Evolutionary conservation across 805 yeast genomes (phyloP).

Genomic region (Teunomyces atbi): DNA sequence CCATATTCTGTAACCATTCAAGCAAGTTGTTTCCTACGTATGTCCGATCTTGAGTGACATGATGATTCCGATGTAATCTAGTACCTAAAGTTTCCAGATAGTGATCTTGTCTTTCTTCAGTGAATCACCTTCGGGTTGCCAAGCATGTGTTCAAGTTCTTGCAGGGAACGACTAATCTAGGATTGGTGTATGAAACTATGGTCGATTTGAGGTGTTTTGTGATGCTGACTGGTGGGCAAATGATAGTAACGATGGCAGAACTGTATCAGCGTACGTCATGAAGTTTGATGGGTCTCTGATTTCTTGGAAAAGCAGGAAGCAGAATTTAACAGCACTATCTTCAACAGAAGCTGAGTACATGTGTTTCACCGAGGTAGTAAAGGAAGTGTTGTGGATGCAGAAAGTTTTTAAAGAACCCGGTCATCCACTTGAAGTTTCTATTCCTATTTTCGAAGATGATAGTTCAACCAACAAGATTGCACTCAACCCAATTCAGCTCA

Average conservation of each 20-base stretch:
- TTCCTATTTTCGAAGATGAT: neutral
- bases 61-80: no score
- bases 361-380: slow-evolving; percentile 9
- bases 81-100: no score
- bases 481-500: neutral
- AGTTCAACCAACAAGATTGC: neutral
- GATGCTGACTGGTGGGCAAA: slow-evolving; percentile 16
- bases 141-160: slow-evolving; percentile 8
- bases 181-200: neutral
- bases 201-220: slow-evolving; percentile 7
- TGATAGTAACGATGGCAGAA: slow-evolving; percentile 4
- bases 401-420: neutral
- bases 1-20: no score
- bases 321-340: slow-evolving; percentile 10
- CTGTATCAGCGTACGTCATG: slow-evolving; percentile 1
- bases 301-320: slow-evolving; percentile 15
- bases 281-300: slow-evolving; percentile 11
- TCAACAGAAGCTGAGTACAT: slow-evolving; percentile 16
- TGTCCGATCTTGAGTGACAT: no score
- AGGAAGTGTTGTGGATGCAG: slow-evolving; percentile 10
- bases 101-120: no score
- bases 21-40: no score
- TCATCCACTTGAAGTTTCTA: neutral
- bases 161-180: slow-evolving; percentile 9
- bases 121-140: neutral